A percentile compares a stretch with the other conserved stretches of the same genome.
Conservation (phyloP, 2,329 filamentous ascomycete genomes). For the Fusarium cyanostomum region DNA sequence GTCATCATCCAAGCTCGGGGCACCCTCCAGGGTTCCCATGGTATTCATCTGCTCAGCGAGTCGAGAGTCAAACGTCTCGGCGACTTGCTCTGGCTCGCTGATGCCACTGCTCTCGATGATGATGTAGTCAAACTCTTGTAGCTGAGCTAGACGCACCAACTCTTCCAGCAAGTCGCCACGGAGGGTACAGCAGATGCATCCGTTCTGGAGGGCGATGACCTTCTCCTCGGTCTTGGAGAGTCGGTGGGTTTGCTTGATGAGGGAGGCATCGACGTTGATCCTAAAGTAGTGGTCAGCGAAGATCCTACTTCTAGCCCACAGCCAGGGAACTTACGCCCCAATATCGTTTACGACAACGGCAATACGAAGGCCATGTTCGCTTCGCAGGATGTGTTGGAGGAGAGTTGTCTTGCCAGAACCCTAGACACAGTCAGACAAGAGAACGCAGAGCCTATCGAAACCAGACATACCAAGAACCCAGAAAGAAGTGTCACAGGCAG, state of each 20-base stretch:
- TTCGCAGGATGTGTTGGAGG: slow-evolving; percentile 73
- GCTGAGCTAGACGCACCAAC: slow-evolving; percentile 69
- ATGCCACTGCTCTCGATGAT: slow-evolving; percentile 78
- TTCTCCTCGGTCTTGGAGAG: slow-evolving; percentile 70
- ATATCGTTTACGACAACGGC: slow-evolving; percentile 81
- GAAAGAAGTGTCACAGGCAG: slow-evolving; percentile 50
- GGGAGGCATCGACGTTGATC: slow-evolving; percentile 71
- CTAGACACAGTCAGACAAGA: slow-evolving; percentile 45
- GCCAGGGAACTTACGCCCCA: slow-evolving; percentile 56
- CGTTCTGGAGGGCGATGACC: slow-evolving; percentile 74
- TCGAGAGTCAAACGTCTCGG: slow-evolving; percentile 73
- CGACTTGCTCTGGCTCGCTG: slow-evolving; percentile 77
- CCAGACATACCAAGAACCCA: slow-evolving; percentile 45
- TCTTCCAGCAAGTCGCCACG: slow-evolving; percentile 77
- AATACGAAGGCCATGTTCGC: slow-evolving; percentile 73
- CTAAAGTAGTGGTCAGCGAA: slow-evolving; percentile 44
- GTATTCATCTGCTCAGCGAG: slow-evolving; percentile 59
- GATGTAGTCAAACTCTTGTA: slow-evolving; percentile 74
- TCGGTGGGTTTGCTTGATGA: slow-evolving; percentile 65
- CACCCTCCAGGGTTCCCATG: slow-evolving; percentile 45
- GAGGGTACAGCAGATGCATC: slow-evolving; percentile 80
- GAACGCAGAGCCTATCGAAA: too few species aligned
- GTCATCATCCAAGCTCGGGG: slow-evolving; percentile 47
- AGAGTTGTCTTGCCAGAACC: slow-evolving; percentile 78
- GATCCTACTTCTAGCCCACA: accelerated